phyloP scores from a whole-genome alignment of 2,329 filamentous ascomycete genomes.

The Nothopassalora personata region DNA sequence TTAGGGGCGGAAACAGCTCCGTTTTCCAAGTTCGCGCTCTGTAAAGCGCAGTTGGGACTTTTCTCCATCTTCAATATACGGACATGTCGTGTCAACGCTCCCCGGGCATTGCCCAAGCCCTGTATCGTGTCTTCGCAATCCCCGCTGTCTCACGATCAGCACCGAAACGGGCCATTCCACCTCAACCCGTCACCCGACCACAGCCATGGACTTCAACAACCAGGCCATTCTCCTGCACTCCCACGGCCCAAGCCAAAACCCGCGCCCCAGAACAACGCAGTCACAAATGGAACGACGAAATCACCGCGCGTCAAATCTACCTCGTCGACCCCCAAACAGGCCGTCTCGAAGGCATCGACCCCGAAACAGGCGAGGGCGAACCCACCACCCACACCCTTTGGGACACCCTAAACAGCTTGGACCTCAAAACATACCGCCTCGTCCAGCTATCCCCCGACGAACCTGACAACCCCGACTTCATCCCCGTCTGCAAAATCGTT shows the following conservation, averaged over 20 bases:
- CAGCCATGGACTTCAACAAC: neutral
- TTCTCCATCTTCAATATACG: neutral
- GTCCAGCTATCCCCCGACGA: constrained; percentile 41
- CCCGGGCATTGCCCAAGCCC: constrained; percentile 28
- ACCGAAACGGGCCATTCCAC: constrained; percentile 5
- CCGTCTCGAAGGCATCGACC: constrained; percentile 28
- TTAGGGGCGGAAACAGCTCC: too few relatives aligned
- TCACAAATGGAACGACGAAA: constrained; percentile 45
- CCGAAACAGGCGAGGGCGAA: constrained; percentile 8
- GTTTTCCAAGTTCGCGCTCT: neutral
- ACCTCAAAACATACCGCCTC: constrained; percentile 49
- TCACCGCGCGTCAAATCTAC: constrained; percentile 40
- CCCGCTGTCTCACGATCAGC: constrained; percentile 25
- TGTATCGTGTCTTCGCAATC: constrained; percentile 42
- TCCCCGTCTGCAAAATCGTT: constrained; percentile 68
- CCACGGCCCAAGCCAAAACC: constrained; percentile 26
- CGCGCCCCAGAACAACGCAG: constrained; percentile 37
- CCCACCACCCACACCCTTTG: constrained; percentile 19
- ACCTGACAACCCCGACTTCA: constrained; percentile 32
- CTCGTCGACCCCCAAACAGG: constrained; percentile 38
- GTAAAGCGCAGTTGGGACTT: neutral
- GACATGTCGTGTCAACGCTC: neutral
- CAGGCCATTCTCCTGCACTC: constrained; percentile 26
- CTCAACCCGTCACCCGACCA: neutral
- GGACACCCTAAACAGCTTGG: constrained; percentile 41